phyloP scores from a whole-genome alignment of 768 basidiomycete species.

The Rhizopogon roseolus region DNA sequence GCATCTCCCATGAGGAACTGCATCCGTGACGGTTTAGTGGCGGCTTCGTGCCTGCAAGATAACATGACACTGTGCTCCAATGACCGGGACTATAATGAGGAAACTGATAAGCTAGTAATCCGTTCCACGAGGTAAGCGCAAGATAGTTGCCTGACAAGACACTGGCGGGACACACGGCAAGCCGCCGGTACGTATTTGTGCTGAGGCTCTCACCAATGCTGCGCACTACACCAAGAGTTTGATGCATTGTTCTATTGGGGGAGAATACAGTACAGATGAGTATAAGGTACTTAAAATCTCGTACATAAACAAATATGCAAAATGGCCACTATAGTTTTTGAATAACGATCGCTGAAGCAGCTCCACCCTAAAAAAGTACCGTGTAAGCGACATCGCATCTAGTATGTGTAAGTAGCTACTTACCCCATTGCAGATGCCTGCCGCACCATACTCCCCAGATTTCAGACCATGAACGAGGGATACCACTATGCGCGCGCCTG shows the following conservation, averaged over 20 bases:
- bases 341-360: slow-evolving; percentile 85
- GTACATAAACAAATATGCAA: slow-evolving; percentile 9
- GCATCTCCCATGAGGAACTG: slow-evolving; percentile 1
- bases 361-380: slow-evolving; percentile 63
- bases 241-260: slow-evolving; percentile 7
- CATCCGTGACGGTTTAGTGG: slow-evolving; percentile 3
- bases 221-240: slow-evolving; percentile 1
- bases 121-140: slow-evolving; percentile 4
- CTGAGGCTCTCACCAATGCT: slow-evolving; percentile 5
- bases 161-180: background rate
- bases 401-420: slow-evolving; percentile 26
- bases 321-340: slow-evolving; percentile 63
- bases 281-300: slow-evolving; percentile 13
- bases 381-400: slow-evolving; percentile 11
- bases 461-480: slow-evolving; percentile 90
- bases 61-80: background rate
- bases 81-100: background rate
- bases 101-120: slow-evolving; percentile 13
- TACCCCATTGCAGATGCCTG: slow-evolving; percentile 96
- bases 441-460: slow-evolving; percentile 90
- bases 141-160: background rate
- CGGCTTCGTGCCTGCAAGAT: slow-evolving; percentile 5
- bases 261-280: background rate
- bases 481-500: slow-evolving; percentile 91
- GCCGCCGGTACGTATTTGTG: background rate